Evolutionary conservation across 768 basidiomycete species (phyloP).

Genomic region (Rhizopogon sp.): DNA sequence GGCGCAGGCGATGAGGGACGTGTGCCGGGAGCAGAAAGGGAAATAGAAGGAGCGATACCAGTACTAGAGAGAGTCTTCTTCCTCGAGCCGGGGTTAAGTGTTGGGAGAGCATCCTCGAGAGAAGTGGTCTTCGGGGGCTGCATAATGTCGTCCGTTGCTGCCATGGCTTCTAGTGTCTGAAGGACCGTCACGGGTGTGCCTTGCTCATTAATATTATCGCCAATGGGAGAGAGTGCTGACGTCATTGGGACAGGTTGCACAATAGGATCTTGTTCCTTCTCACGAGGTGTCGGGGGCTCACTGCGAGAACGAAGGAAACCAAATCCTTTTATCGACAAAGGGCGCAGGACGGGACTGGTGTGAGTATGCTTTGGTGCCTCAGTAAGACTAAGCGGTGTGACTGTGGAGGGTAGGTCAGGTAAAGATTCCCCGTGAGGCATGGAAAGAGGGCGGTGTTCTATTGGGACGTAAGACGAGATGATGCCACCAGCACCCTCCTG

Average conservation of each 20-base stretch:
- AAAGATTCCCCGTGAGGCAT: conserved; percentile 19
- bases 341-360: conserved; percentile 28
- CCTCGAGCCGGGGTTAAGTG: conserved; percentile 6
- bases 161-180: neutral
- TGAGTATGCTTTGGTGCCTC: conserved; percentile 8
- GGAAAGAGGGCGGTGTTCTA: conserved; percentile 22
- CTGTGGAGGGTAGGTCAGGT: conserved; percentile 4
- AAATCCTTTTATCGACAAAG: conserved; percentile 41
- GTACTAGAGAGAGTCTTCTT: conserved; percentile 13
- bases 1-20: conserved; percentile 45
- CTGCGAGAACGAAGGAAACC: conserved; percentile 51
- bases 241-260: neutral
- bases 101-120: neutral
- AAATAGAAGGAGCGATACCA: conserved; percentile 6
- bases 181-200: neutral
- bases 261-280: conserved; percentile 12
- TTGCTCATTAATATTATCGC: neutral
- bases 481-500: conserved; percentile 65
- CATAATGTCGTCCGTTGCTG: neutral
- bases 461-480: conserved; percentile 36
- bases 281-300: conserved; percentile 52
- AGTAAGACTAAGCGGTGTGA: neutral
- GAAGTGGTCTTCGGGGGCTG: conserved; percentile 1
- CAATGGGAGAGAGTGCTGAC: neutral
- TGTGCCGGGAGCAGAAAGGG: conserved; percentile 14